Base-by-base conservation (phyloP, 202 grass and related monocot genomes). In the Schoenoplectus tabernaemontani region DNA sequence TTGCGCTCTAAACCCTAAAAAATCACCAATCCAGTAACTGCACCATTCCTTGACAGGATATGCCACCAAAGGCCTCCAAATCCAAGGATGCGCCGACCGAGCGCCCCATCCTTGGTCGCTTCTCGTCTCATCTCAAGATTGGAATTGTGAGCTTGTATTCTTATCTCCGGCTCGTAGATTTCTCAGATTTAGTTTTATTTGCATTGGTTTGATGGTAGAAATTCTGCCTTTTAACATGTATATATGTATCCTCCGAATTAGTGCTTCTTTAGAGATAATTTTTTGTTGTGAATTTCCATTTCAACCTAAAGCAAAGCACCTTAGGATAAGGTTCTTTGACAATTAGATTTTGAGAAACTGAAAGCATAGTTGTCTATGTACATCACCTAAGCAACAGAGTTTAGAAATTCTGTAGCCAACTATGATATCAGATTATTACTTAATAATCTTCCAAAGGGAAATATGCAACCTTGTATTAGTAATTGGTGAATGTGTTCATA, bases 81-180 rank as follows among this genome's bases (percentile, higher is more conserved):
- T 94, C 90, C 85, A 93, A 97, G 44, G 95, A 89, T 17, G 87
- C 84, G 48, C 85, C 86, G 26, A 26, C 84, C 3, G 91, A 97
- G 91, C 91, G 95, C 76, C 77, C 91, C 87, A 90, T 97, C 83
- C 94, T 97, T 9, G 94, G 94, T 28, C 94, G 94, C 62, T 97
- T 97, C 89, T 97, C 95, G 16, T 97, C 95, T 57, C 91, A 97
- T 82, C 90, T 98, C 83, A 98, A 95, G 89, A 98, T 98, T 82
- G 95, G 95, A 88, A 98, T 98, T 79, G 95, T 98, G 68, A 78
- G 91, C 59, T 62, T 54, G 0, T 6, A 9, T 22, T 1, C 58
- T 57, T 34, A 23, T 70, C 26, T 26, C 32, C 6, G 7, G 9
- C 36, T 23, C 24, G 30, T 13, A 62, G 4, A 37, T 59, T 37